Evolutionary conservation across 352 stramenopile species (phyloP), one percentile per base, ranked within the genome.

Genomic region (Phytophthora litchii): DNA sequence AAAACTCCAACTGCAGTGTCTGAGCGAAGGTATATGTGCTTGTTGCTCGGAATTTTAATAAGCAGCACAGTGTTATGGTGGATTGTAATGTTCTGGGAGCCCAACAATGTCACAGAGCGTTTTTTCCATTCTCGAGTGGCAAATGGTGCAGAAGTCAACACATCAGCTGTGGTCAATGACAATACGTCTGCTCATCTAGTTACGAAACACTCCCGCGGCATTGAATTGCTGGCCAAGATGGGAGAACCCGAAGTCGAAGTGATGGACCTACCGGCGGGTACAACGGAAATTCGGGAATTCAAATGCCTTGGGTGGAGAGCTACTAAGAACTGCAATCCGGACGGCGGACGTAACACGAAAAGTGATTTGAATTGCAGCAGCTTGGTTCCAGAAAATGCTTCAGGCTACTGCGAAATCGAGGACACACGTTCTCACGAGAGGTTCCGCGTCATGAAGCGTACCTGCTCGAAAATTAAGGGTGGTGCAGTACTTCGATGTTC

Each of bases 401-500:
- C 79, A 1, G 81, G 81, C 3, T 91, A 86, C 61, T 91, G 81
- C 21, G 79, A 86, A 57, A 38, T 91, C 37, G 9, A 74, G 27
- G 79, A 89, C 40, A 48, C 16, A 3, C 45, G 63, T 29, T 80
- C 77, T 3, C 55, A 60, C 41, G 65, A 86, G 52, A 66, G 61
- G 27, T 86, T 88, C 27, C 79, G 79, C 19, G 79, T 86, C 29
- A 89, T 88, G 81, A 68, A 84, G 43, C 76, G 75, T 21, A 72
- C 70, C 12, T 89, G 81, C 35, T 62, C 67, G 16, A 79, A 70
- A n/a, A 44, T 79, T 25, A 67, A 68, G 10, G 21, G 59, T 13
- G 60, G 79, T 36, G 61, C 76, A 16, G 45, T 47, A 1, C 72
- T 87, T 38, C 71, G 54, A 12, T 91, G 81, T 37, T 57, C 63